Base-by-base conservation (phyloP, 768 basidiomycete species). In the Tricholoma sp. region DNA sequence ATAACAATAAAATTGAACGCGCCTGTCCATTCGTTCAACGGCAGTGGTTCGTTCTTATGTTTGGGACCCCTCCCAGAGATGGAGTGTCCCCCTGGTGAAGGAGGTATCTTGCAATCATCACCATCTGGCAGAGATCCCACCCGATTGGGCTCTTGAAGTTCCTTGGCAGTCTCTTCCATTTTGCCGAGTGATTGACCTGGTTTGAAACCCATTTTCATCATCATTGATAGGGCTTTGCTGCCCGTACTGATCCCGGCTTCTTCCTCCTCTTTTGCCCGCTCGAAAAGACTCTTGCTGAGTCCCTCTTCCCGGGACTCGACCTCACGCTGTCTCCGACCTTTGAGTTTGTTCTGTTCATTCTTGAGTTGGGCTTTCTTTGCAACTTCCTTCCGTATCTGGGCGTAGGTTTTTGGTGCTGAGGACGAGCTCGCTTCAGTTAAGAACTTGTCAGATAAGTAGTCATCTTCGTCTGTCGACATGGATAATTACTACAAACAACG, bases 181-280 rank as follows among this genome's bases (percentile, higher is more conserved):
- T 72, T 77, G 16, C 91, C 91, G 27, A 94, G 77, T 12, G 89
- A 78, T 68, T 92, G 84, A 14, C 92, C 92, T 2, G 89, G 84
- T 72, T 87, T 88, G 75, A 91, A 94, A 0, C 92, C 92, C 92
- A 94, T 94, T 74, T 89, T 93, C 81, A 89, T 84, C 92, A 94
- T 94, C 76, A 94, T 93, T 14, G 82, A 80, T 54, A 94, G 74
- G 7, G 91, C 92, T 68, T 92, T 94, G 74, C 82, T 92, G 43
- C 80, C 77, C 53, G 75, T 70, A 41, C 74, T 72, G 19, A 76
- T 65, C 5, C 81, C 84, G 46, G 72, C 75, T 58, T 78, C 79
- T 59, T 82, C 79, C 45, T 83, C 81, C 65, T 90, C 87, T 67
- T 81, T 78, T 21, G 87, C 88, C 43, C 83, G 78, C 64, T 90